phyloP scores from a whole-genome alignment of 2,329 filamentous ascomycete genomes.

The Fusarium haematococcum region DNA sequence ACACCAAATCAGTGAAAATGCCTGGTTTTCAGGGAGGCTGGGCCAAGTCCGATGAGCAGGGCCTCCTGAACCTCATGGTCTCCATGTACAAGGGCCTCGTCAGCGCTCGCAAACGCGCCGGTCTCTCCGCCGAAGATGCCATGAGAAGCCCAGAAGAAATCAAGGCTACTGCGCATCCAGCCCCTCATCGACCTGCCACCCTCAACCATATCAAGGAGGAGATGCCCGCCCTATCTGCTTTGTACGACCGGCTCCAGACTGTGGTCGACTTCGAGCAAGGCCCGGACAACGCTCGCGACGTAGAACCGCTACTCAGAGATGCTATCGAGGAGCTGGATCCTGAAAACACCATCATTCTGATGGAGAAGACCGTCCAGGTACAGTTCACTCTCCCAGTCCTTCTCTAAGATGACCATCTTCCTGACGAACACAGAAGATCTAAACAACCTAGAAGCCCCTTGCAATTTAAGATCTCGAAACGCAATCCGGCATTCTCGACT shows the following conservation, averaged over 20 bases:
- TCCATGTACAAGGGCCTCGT: neutral
- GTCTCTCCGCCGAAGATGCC: neutral
- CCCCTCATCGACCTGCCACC: neutral
- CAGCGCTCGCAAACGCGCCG: neutral
- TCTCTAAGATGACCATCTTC: neutral
- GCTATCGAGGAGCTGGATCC: neutral
- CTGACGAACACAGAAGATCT: neutral
- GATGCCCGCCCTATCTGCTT: neutral
- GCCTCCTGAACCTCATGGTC: neutral
- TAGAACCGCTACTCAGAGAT: neutral
- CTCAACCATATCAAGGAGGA: neutral
- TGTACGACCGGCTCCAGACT: neutral
- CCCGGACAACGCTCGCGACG: neutral
- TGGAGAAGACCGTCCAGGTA: neutral
- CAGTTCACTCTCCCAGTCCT: neutral
- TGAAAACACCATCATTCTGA: neutral
- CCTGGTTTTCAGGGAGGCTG: neutral
- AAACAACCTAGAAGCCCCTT: neutral
- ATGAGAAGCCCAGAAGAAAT: neutral
- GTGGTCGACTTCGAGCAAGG: neutral
- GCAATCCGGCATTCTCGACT: neutral
- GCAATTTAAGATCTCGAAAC: neutral
- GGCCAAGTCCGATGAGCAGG: neutral
- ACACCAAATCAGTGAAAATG: neutral
- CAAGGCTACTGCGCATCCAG: neutral